Evolutionary conservation across 768 basidiomycete species (phyloP), one percentile per base, ranked within the genome.

Genomic region (Multifurca ochricompacta): DNA sequence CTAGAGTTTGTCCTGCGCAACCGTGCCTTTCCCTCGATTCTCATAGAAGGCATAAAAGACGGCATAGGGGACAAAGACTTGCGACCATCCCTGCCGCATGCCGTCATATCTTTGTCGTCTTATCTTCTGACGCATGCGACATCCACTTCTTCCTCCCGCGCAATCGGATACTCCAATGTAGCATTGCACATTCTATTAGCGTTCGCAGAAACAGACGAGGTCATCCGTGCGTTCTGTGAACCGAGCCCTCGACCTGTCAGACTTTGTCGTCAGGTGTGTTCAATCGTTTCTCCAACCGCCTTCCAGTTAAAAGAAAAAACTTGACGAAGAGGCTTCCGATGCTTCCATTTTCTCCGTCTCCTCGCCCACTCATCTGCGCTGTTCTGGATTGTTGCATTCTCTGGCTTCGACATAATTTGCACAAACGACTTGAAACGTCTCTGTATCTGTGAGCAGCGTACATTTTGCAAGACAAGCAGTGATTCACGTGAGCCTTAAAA

Each of bases 371-470:
- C 1, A 57, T 83, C 23, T 81, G 80, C 60, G 77, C 81, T 3
- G 51, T 86, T 21, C 62, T 87, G n/a, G 83, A 87, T 64, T 84
- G 80, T 53, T 82, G 80, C 59, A 72, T 82, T 6, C 70, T 87
- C 13, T 87, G 83, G 82, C 65, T 85, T 25, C 78, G 82, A 16
- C 84, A 87, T 59, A 85, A 85, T 62, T 67, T 87, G 28, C 81
- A 85, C 52, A 83, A 77, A 60, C 75, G 71, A 27, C 67, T 86
- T 4, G 80, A 85, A 53, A 74, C 77, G 0, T 69, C 73, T 27
- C 76, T 77, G 6, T 85, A 83, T 60, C 67, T 71, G 85, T 83
- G 60, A 41, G 80, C 66, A 18, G 11, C 30, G 42, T 47, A 19
- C 6, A 10, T 43, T 4, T 40, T 40, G 13, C 10, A 27, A 10